Percentiles rank a stretch among this genome's conserved stretches.
Conservation (phyloP, 2,329 filamentous ascomycete species). For the Akanthomyces uredinophilus region DNA sequence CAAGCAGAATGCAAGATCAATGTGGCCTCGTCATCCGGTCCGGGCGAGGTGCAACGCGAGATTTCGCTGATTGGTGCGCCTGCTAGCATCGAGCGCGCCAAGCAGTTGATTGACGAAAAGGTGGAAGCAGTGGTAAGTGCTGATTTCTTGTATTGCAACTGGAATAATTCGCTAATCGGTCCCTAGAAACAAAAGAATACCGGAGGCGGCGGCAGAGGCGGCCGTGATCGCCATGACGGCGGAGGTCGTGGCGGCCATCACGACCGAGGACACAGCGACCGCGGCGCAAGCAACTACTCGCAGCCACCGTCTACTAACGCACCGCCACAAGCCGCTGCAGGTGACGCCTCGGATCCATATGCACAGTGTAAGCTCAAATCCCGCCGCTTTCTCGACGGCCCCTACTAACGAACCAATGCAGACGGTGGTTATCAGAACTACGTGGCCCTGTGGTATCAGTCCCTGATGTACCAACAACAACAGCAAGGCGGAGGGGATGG, state of each 20-base stretch:
- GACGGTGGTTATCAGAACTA: conserved; percentile 81
- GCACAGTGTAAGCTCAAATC: conserved; percentile 65
- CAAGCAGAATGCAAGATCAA: conserved; percentile 91
- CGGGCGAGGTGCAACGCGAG: conserved; percentile 74
- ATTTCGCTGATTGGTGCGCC: conserved; percentile 77
- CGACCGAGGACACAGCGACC: conserved; percentile 44
- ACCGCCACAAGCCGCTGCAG: conserved; percentile 39
- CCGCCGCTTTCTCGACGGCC: conserved; percentile 10
- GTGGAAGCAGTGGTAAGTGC: conserved; percentile 77
- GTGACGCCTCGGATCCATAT: conserved; percentile 61
- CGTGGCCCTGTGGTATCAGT: conserved; percentile 75
- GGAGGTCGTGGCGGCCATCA: conserved; percentile 23
- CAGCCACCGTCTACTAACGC: conserved; percentile 38
- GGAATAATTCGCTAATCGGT: conserved; percentile 25
- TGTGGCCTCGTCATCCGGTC: conserved; percentile 74
- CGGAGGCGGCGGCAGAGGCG: conserved; percentile 35
- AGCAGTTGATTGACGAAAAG: conserved; percentile 83
- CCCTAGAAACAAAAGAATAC: conserved; percentile 49
- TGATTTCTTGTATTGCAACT: not conserved
- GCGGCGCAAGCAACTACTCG: conserved; percentile 44
- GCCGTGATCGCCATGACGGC: conserved; percentile 34
- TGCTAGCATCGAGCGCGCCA: conserved; percentile 74
- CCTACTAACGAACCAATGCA: conserved; percentile 28
- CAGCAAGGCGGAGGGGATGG: conserved; percentile 32
- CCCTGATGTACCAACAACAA: conserved; percentile 44